These are phyloP conservation scores for Trichoderma koningii DNA, from an alignment of 2,329 filamentous ascomycete genomes.

Conservation along the genomic window DNA sequence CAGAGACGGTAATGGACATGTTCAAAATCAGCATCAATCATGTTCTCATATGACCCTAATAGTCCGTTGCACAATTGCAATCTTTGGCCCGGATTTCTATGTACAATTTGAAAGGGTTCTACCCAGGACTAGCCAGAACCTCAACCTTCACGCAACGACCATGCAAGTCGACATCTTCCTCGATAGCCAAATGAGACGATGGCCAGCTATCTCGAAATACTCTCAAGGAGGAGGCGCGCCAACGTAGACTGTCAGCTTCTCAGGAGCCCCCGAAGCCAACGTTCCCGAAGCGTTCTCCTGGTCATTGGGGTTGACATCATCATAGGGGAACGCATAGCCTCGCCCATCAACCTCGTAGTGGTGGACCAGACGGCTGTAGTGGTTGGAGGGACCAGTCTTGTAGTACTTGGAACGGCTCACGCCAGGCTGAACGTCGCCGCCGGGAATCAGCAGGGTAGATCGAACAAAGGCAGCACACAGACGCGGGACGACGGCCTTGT, in stretches of 20 bases:
- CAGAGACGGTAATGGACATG: too few relatives aligned
- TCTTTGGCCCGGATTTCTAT: neutral
- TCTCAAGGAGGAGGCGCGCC: constrained; percentile 27
- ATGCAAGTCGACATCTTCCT: too few relatives aligned
- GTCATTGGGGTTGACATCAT: constrained; percentile 64
- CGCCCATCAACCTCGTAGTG: constrained; percentile 58
- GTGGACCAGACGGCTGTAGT: constrained; percentile 64
- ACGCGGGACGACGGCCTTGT: constrained; percentile 48
- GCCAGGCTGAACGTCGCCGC: constrained; percentile 51
- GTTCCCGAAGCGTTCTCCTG: constrained; percentile 53
- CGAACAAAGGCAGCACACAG: constrained; percentile 55
- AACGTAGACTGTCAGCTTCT: constrained; percentile 37
- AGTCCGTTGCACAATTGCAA: neutral
- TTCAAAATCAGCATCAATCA: neutral
- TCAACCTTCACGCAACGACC: too few relatives aligned
- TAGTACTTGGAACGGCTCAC: constrained; percentile 47
- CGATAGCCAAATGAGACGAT: too few relatives aligned
- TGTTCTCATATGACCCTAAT: neutral
- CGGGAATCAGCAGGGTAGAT: constrained; percentile 48
- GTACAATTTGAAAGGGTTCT: neutral
- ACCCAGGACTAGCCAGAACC: neutral
- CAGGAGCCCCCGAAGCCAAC: constrained; percentile 35
- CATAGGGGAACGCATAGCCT: constrained; percentile 69
- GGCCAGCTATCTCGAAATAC: too few relatives aligned
- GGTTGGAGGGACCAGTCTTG: constrained; percentile 48